Base-by-base conservation (phyloP, 257 asterid genomes). In the Voacanga thouarsii region DNA sequence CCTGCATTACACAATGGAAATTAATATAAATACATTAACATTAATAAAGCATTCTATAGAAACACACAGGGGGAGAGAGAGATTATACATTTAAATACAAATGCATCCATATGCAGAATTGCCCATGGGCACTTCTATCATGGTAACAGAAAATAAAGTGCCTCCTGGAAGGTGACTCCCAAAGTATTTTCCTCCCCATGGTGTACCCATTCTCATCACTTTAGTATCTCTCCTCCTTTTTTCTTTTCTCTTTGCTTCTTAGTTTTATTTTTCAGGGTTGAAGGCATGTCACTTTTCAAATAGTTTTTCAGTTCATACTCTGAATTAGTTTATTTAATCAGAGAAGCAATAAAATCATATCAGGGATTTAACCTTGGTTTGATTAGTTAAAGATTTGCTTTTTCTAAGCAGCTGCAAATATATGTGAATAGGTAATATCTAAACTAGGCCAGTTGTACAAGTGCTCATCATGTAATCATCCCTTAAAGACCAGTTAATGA, bases 1-100 rank as follows among this genome's bases (percentile, higher is more conserved):
- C 97, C 99, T 96, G 79, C 81, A 70, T 65, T 69, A 78, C 65
- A 85, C n/a, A 66, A 82, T 75, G 75, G 50, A 74, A 66, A 63
- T 77, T 44, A 75, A 43, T 37, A 45, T 23, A 67, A 47, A 72
- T 43, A 44, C 45, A 79, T 7, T 7, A 83, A 76, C 71, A 76
- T 44, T 63, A 71, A 61, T 30, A 80, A 78, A 53, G 8, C 76
- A 75, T 78, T 56, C 70, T 39, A 66, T 14, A 53, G 67, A 28
- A 30, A 18, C n/a, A 73, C 1, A 24, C 18, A 68, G 8, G 51
- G 67, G 57, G 26, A 49, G 30, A 28, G 39, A 39, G 7, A 47
- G 24, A 37, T 53, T 10, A 51, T 15, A 59, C 53, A 49, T 0
- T 47, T 60, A 71, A 66, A 59, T 26, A 53, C 41, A 60, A 68